A percentile compares a stretch with the other conserved stretches of the same genome.
phyloP scores from a whole-genome alignment of 2,329 filamentous ascomycete species.

The Stachybotrys elegans region DNA sequence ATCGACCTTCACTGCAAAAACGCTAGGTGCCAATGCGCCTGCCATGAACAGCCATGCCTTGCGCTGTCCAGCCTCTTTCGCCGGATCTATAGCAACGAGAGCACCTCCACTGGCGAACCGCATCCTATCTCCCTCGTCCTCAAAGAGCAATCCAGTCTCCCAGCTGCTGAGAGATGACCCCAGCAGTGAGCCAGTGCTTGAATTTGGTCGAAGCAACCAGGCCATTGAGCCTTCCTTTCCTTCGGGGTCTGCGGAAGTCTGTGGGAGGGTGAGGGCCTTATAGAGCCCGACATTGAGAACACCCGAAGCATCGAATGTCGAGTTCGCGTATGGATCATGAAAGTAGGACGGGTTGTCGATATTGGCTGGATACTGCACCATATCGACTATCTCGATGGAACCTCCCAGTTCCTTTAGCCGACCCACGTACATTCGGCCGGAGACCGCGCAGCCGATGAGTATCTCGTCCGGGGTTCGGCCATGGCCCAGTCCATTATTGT shows the following conservation, averaged over 20 bases:
- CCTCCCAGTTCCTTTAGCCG: slow-evolving; percentile 15
- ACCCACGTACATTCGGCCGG: slow-evolving; percentile 42
- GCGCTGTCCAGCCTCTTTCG: slow-evolving; percentile 33
- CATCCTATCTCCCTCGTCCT: slow-evolving; percentile 49
- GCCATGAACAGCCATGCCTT: slow-evolving; percentile 55
- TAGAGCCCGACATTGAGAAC: slow-evolving; percentile 46
- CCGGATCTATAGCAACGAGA: slow-evolving; percentile 46
- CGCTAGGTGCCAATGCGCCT: slow-evolving; percentile 44
- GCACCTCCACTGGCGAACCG: slow-evolving; percentile 46
- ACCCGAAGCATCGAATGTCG: slow-evolving; percentile 44
- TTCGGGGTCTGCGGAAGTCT: slow-evolving; percentile 22
- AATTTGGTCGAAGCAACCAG: slow-evolving; percentile 28
- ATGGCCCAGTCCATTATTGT: slow-evolving; percentile 52
- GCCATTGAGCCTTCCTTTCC: slow-evolving; percentile 40
- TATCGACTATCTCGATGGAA: slow-evolving; percentile 29
- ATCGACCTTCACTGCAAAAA: slow-evolving; percentile 49
- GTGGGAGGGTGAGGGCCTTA: slow-evolving; percentile 30
- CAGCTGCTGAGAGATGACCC: slow-evolving; percentile 20
- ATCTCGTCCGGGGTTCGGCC: slow-evolving; percentile 36
- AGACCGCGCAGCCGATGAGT: slow-evolving; percentile 34
- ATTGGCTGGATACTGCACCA: slow-evolving; percentile 35
- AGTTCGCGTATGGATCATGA: slow-evolving; percentile 42
- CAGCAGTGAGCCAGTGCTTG: no score
- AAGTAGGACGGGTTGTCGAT: slow-evolving; percentile 58
- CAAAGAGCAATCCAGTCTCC: slow-evolving; percentile 46